Evolutionary conservation across 2,329 filamentous ascomycete genomes (phyloP).

Genomic region (Fusarium virguliforme): DNA sequence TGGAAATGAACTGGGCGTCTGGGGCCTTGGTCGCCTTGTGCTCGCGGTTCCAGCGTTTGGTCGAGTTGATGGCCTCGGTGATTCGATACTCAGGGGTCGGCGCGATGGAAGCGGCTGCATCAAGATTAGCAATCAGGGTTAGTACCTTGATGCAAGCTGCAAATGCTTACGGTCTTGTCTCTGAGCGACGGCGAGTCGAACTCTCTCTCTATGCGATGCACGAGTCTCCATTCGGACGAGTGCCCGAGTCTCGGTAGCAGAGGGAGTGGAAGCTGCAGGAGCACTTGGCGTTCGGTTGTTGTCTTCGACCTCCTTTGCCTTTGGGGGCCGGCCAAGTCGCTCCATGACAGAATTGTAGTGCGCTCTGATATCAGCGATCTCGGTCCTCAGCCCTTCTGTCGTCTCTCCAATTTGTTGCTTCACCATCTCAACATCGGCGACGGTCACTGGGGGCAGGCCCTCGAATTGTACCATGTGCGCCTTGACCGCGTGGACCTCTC

Average conservation of each 20-base stretch:
- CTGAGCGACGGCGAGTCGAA: neutral
- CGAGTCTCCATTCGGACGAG: slow-evolving; percentile 32
- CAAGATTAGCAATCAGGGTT: slow-evolving; percentile 11
- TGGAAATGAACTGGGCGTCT: slow-evolving; percentile 53
- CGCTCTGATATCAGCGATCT: slow-evolving; percentile 47
- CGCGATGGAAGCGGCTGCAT: slow-evolving; percentile 8
- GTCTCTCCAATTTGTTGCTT: slow-evolving; percentile 41
- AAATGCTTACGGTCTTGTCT: slow-evolving; percentile 26
- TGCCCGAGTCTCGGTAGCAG: neutral
- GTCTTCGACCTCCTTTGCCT: neutral
- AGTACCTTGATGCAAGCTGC: neutral
- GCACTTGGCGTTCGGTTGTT: neutral
- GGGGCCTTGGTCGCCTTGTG: slow-evolving; percentile 54
- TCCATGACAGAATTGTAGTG: slow-evolving; percentile 44
- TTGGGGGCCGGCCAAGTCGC: slow-evolving; percentile 35
- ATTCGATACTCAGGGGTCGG: slow-evolving; percentile 50
- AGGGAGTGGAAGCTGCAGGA: neutral
- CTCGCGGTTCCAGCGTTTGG: slow-evolving; percentile 59
- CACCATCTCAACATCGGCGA: slow-evolving; percentile 40
- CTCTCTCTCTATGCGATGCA: slow-evolving; percentile 19
- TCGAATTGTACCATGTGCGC: slow-evolving; percentile 41
- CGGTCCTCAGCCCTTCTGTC: slow-evolving; percentile 38
- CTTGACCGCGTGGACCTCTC: slow-evolving; percentile 55
- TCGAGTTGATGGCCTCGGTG: slow-evolving; percentile 57
- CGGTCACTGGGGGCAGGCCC: slow-evolving; percentile 28